These are phyloP conservation scores for Fomitopsis betulina DNA, from an alignment of 1,284 basidiomycete genomes.

Conservation along the genomic window DNA sequence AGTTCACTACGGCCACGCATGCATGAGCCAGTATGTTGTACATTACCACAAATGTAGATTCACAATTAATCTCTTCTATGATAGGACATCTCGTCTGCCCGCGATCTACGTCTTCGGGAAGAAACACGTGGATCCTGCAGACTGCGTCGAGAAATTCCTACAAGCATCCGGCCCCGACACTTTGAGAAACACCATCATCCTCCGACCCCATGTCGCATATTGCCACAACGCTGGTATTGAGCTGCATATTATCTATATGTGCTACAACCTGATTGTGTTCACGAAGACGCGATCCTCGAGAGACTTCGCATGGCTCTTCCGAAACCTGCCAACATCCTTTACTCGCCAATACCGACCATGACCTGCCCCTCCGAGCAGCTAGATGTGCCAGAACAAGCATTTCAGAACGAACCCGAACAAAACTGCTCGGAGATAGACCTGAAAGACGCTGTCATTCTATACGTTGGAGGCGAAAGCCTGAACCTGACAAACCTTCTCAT, in stretches of 20 bases:
- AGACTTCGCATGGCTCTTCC: constrained; percentile 26
- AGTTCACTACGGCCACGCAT: constrained; percentile 97
- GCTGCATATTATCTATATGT: too few relatives aligned
- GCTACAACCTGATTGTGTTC: background rate
- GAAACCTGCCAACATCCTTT: constrained; percentile 15
- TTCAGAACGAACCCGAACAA: background rate
- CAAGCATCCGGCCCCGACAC: constrained; percentile 17
- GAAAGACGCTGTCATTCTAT: constrained; percentile 52
- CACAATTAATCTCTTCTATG: background rate
- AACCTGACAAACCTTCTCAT: constrained; percentile 85
- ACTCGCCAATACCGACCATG: constrained; percentile 14
- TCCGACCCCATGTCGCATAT: constrained; percentile 83
- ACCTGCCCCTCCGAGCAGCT: background rate
- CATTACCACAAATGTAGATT: background rate
- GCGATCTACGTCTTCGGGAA: constrained; percentile 85
- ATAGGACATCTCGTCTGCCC: constrained; percentile 73
- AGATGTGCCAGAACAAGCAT: background rate
- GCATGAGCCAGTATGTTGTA: constrained; percentile 75
- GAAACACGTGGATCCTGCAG: constrained; percentile 46
- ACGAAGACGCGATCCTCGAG: constrained; percentile 33
- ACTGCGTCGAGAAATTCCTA: constrained; percentile 45
- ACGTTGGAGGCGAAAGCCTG: constrained; percentile 83
- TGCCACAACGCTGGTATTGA: constrained; percentile 59
- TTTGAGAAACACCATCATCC: constrained; percentile 31
- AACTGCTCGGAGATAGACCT: background rate